Evolutionary conservation across 257 asterid genomes (phyloP).

Genomic region (Anisodus acutangulus): DNA sequence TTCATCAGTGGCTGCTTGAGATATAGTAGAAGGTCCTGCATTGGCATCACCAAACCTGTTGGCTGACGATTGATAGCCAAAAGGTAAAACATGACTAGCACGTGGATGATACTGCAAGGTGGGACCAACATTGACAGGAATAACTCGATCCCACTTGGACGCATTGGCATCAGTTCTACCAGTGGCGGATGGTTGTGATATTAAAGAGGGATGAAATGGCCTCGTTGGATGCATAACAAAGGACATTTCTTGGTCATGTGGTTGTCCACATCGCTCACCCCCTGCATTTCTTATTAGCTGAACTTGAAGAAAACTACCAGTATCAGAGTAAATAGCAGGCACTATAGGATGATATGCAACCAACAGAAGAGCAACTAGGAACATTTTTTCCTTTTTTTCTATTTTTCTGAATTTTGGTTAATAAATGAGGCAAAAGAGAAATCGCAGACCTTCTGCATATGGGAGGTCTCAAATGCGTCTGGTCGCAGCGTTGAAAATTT

Average conservation of each 20-base stretch:
- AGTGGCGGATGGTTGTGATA: constrained; percentile 60
- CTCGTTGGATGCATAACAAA: constrained; percentile 61
- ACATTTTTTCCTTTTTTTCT: constrained; percentile 9
- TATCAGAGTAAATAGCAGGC: constrained; percentile 43
- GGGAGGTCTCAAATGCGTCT: constrained; percentile 70
- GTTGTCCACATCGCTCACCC: constrained; percentile 58
- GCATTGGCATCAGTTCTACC: constrained; percentile 56
- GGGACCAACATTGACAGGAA: constrained; percentile 52
- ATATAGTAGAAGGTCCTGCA: constrained; percentile 55
- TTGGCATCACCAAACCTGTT: constrained; percentile 72
- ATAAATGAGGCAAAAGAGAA: constrained; percentile 19
- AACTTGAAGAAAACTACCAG: constrained; percentile 49
- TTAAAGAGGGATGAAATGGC: constrained; percentile 56
- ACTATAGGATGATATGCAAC: constrained; percentile 8
- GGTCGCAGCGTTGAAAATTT: constrained; percentile 55
- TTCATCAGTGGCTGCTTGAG: constrained; percentile 93
- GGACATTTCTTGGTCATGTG: constrained; percentile 59
- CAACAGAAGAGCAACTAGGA: constrained; percentile 8
- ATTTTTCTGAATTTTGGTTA: neutral
- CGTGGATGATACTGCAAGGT: constrained; percentile 73
- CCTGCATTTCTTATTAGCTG: constrained; percentile 80
- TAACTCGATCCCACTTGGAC: constrained; percentile 61
- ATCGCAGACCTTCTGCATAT: constrained; percentile 64
- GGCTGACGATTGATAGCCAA: constrained; percentile 58
- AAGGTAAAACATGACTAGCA: constrained; percentile 62